Conservation (phyloP, 495 filamentous ascomycete species). For the Aspergillus incahuasiensis region DNA sequence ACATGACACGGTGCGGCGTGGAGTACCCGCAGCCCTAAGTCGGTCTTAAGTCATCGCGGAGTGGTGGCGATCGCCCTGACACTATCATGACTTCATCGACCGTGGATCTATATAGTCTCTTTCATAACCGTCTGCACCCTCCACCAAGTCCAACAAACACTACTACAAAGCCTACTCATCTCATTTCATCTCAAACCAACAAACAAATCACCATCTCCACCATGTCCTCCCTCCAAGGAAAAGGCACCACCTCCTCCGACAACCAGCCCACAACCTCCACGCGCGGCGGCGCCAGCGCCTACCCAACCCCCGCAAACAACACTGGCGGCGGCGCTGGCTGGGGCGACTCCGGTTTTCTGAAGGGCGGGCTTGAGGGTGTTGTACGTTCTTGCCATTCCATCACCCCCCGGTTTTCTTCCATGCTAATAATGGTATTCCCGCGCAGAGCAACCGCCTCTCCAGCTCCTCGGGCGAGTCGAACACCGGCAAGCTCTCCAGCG, state of each 20-base stretch:
- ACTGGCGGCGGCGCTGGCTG: background rate
- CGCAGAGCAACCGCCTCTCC: background rate
- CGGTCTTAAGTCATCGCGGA: background rate
- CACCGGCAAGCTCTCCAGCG: background rate
- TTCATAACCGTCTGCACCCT: background rate
- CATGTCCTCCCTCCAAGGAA: background rate
- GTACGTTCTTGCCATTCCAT: background rate
- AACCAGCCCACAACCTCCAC: conserved; percentile 6
- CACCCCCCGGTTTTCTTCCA: too few relatives aligned
- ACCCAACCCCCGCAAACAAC: conserved; percentile 8
- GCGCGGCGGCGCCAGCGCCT: conserved; percentile 4
- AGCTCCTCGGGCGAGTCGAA: background rate
- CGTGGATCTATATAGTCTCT: background rate
- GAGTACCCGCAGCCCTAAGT: too few relatives aligned
- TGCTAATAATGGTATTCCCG: background rate
- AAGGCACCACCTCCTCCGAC: background rate
- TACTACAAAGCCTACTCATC: background rate
- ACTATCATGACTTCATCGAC: background rate
- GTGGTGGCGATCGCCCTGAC: background rate
- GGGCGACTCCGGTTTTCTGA: background rate
- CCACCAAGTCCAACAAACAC: background rate
- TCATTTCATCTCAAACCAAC: background rate
- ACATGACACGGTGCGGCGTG: too few relatives aligned
- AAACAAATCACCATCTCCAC: too few relatives aligned
- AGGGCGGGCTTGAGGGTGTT: conserved; percentile 3